Base-by-base conservation (phyloP, 2,329 filamentous ascomycete species). In the Apiospora aurea region DNA sequence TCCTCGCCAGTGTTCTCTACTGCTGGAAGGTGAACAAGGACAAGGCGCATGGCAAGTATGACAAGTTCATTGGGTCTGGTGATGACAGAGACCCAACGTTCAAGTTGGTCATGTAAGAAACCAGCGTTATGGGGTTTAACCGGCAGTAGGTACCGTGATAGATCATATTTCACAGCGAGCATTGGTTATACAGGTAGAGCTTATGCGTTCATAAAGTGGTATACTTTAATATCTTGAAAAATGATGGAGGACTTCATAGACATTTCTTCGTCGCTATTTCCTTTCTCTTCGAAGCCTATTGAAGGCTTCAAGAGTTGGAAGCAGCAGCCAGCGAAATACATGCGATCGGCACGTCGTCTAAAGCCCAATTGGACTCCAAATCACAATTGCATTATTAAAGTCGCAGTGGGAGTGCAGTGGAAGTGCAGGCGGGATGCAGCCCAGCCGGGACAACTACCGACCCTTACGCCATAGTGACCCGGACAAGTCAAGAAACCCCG, bases 31-130 rank as follows among this genome's bases (percentile, higher is more conserved):
- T 92, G 38, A 93, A 93, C 76, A 83, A 81, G 10, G 90, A 92
- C 76, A 93, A 93, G 81, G 82, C 79, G 16, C 82, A 76, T 5
- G 90, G 90, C 1, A 91, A 89, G 76, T 89, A 91, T 75, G 87
- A 86, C 69, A 77, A 87, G 74, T 92, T 86, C 75, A 81, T 81
- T 51, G 90, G 88, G 0, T 87, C 80, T 73, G 88, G 87, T 0
- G 91, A 93, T 76, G 91, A 93, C 75, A 83, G 91, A 34, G 89
- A 92, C 73, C 91, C 91, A 0, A 79, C 83, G 2, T 92, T 92
- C 75, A 87, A 83, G 74, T 85, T 92, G 84, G 84, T 92, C 11
- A 75, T 92, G 66, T 68, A 68, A 41, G 46, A 16, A 6, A 18
- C 21, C 21, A 21, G 8, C 4, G n/a, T 26, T 24, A 24, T 14